Evolutionary conservation across 2,329 filamentous ascomycete genomes (phyloP).

Genomic region (Celoporthe dispersa): DNA sequence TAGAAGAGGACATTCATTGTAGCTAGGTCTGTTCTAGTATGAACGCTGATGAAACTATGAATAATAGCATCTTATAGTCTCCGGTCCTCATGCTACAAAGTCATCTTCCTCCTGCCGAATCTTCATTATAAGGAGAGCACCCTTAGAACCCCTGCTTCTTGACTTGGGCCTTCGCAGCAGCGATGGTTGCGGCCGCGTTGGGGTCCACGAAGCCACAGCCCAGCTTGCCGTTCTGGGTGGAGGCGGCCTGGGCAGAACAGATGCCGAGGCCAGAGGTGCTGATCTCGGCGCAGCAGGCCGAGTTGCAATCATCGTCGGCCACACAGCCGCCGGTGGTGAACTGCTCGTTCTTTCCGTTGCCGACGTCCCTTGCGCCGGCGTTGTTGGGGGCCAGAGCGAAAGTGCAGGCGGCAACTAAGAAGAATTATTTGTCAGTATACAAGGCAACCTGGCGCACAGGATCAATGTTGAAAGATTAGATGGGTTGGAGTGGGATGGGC

Average conservation of each 20-base stretch:
- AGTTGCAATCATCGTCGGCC: conserved; percentile 38
- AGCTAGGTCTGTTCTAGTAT: not conserved
- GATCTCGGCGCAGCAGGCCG: conserved; percentile 37
- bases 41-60: not conserved
- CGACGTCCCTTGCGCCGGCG: conserved; percentile 39
- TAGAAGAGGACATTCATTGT: not conserved
- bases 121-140: no score
- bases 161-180: conserved; percentile 40
- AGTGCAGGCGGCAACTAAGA: conserved; percentile 35
- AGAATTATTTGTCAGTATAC: not conserved
- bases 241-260: conserved; percentile 39
- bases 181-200: conserved; percentile 37
- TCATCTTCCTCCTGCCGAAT: no score
- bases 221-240: conserved; percentile 41
- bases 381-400: conserved; percentile 39
- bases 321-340: conserved; percentile 43
- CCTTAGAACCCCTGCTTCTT: conserved; percentile 39
- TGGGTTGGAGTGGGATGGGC: not conserved
- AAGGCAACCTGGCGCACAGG: not conserved
- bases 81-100: not conserved
- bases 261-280: conserved; percentile 37
- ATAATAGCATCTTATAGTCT: not conserved
- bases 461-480: not conserved
- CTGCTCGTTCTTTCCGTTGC: conserved; percentile 36
- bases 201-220: conserved; percentile 41